Base-by-base conservation (phyloP, 768 basidiomycete genomes). In the Pulveroboletus frians region DNA sequence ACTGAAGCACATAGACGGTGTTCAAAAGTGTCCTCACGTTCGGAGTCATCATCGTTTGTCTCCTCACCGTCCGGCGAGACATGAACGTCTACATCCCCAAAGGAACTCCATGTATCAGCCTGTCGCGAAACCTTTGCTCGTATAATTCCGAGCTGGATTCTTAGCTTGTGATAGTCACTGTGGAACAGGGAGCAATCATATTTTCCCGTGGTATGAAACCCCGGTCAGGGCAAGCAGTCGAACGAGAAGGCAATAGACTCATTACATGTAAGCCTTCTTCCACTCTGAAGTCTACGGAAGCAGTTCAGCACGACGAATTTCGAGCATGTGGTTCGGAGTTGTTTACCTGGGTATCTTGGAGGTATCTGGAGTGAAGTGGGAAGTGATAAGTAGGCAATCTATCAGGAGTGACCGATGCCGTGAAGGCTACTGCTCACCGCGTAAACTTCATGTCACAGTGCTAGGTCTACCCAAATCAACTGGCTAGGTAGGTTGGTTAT, bases 81-180 rank as follows among this genome's bases (percentile, higher is more conserved):
- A 29, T 44, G 20, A 11, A 36, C 18, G 21, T 54, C 41, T 5
- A 34, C 42, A 1, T 42, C 46, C n/a, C 38, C 49, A 39, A 57
- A 53, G 27, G 51, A 47, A 45, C 39, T 55, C 39, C 46, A 49
- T 10, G 46, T 31, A 17, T 59, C 50, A 9, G 61, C 32, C 46
- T 69, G 67, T 0, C 64, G 66, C 7, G 51, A 13, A 13, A 27
- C 17, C 15, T 44, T 44, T 47, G 67, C 69, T 30, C 75, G 75
- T 47, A 88, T 79, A 2, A 74, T 74, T 13, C 71, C 71, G 20
- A 90, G 83, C 13, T 74, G 72, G 53, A 79, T 83, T 66, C 89
- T 89, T 14, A 91, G 76, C 9, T 75, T 78, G 2, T 76, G 76
- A 58, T 90, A 91, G 62, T 90, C 80, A 61, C 88, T 90, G 54